Percentiles rank a stretch among this genome's conserved stretches.
Conservation (phyloP, 78 protist genomes). For the Polysphondylium violaceum region DNA sequence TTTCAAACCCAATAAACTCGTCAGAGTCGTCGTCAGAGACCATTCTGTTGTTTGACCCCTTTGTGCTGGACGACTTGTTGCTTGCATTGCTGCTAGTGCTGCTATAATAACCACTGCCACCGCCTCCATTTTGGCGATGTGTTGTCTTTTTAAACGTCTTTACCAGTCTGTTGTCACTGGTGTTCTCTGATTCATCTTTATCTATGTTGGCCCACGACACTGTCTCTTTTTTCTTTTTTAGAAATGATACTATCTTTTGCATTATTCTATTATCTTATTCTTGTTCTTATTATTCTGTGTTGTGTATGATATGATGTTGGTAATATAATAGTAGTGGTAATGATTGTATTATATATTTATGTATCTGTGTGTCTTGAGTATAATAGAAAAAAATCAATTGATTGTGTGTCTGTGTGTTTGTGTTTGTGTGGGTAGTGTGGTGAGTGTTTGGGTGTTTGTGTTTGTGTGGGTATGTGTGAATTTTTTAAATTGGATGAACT, state of each 20-base stretch:
- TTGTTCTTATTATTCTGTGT: background rate
- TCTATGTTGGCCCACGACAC: constrained; percentile 19
- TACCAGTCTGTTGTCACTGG: background rate
- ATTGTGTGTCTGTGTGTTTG: too few species aligned
- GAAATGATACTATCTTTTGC: constrained; percentile 25
- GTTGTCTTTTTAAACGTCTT: background rate
- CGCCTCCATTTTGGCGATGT: background rate
- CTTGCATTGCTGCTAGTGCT: constrained; percentile 12
- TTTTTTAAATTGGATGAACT: too few species aligned
- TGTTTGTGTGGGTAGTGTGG: too few species aligned
- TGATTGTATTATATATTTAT: too few species aligned
- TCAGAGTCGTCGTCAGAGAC: constrained; percentile 41
- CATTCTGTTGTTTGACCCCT: background rate
- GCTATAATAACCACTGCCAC: background rate
- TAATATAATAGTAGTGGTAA: too few species aligned
- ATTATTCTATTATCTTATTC: background rate
- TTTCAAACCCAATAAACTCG: constrained; percentile 57
- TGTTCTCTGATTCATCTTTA: constrained; percentile 6
- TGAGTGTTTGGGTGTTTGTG: too few species aligned
- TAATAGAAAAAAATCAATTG: too few species aligned
- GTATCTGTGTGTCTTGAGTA: too few species aligned
- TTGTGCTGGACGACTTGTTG: background rate
- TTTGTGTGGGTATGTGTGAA: too few species aligned
- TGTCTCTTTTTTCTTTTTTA: constrained; percentile 32
- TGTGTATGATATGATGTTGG: too few species aligned